Conservation (phyloP, 208 protist genomes). For the Acanthamoeba quina region DNA sequence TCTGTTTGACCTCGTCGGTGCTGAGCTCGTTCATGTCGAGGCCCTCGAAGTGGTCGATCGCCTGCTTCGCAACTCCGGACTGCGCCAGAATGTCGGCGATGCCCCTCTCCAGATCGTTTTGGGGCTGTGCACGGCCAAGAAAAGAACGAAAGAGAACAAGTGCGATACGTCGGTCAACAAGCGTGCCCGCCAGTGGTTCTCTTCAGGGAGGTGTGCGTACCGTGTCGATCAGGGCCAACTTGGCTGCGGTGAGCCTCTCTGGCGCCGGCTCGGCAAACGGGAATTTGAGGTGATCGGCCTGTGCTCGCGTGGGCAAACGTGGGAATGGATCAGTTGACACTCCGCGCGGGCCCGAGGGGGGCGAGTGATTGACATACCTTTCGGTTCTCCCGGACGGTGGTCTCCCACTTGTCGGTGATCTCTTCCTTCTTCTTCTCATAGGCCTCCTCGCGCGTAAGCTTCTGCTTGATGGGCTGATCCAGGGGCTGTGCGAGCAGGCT, state of each 20-base stretch:
- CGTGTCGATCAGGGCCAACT: neutral
- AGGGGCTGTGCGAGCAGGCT: slow-evolving; percentile 21
- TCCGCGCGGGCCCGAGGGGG: neutral
- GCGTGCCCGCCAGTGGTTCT: neutral
- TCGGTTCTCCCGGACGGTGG: slow-evolving; percentile 56
- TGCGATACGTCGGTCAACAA: neutral
- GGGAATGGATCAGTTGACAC: neutral
- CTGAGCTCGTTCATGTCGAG: slow-evolving; percentile 35
- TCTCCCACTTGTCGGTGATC: slow-evolving; percentile 65
- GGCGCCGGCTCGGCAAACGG: slow-evolving; percentile 11
- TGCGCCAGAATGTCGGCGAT: slow-evolving; percentile 67
- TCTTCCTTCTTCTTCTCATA: slow-evolving; percentile 12
- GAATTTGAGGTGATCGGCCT: slow-evolving; percentile 52
- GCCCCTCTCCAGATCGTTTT: slow-evolving; percentile 32
- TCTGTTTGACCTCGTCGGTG: neutral
- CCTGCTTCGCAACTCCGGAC: slow-evolving; percentile 23
- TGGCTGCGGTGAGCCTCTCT: neutral
- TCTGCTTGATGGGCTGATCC: slow-evolving; percentile 24
- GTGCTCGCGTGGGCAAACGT: neutral
- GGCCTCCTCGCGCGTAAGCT: slow-evolving; percentile 54
- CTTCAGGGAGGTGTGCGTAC: neutral
- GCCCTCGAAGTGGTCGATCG: slow-evolving; percentile 22
- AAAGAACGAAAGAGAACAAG: neutral
- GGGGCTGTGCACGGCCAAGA: neutral
- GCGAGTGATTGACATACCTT: neutral